phyloP scores from a whole-genome alignment of 1,139 yeast species.

The Wickerhamomyces sp. region DNA sequence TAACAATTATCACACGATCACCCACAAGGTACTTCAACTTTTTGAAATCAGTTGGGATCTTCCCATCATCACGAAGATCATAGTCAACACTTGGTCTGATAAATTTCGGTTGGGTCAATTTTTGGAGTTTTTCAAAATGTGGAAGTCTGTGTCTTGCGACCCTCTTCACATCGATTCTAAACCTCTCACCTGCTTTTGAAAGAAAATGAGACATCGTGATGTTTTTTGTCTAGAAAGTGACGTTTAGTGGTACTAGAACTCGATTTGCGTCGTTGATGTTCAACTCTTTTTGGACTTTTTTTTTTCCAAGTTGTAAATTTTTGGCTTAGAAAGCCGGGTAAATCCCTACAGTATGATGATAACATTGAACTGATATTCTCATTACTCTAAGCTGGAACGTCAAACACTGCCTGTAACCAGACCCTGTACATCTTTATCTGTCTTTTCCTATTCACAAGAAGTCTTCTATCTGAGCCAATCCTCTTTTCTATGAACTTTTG shows the following conservation, averaged over 20 bases:
- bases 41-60: slow-evolving; percentile 32
- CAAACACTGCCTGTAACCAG: slow-evolving; percentile 93
- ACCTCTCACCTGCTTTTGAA: slow-evolving; percentile 23
- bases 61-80: slow-evolving; percentile 32
- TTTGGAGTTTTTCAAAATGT: slow-evolving; percentile 24
- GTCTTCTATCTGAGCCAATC: slow-evolving; percentile 85
- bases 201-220: slow-evolving; percentile 21
- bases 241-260: too few relatives aligned
- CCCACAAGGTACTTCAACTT: slow-evolving; percentile 56
- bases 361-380: too few relatives aligned
- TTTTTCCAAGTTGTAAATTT: too few relatives aligned
- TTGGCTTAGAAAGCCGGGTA: too few relatives aligned
- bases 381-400: slow-evolving; percentile 29
- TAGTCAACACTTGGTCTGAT: slow-evolving; percentile 26
- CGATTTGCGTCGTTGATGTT: too few relatives aligned
- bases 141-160: slow-evolving; percentile 25
- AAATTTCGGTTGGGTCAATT: slow-evolving; percentile 29
- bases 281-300: too few relatives aligned
- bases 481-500: slow-evolving; percentile 57
- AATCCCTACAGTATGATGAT: too few relatives aligned
- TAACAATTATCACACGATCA: slow-evolving; percentile 59
- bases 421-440: slow-evolving; percentile 93
- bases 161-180: slow-evolving; percentile 20
- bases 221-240: too few relatives aligned
- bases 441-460: slow-evolving; percentile 87